phyloP scores from a whole-genome alignment of 2,329 filamentous ascomycete genomes.

The Neofusicoccum laricinum region DNA sequence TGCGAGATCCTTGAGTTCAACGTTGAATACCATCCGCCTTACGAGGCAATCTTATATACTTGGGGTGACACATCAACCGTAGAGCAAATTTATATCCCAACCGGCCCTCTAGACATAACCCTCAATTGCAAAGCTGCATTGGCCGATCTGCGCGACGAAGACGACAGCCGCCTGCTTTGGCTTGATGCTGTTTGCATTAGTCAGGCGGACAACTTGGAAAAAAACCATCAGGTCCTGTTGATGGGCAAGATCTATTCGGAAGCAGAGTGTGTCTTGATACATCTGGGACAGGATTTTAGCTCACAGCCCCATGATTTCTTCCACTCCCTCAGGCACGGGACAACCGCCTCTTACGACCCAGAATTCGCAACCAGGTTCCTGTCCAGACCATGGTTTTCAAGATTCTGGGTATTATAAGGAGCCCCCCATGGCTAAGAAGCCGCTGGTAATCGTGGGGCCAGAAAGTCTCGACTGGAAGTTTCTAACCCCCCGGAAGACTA shows the following conservation, averaged over 20 bases:
- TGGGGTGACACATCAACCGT: constrained; percentile 16
- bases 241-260: background rate
- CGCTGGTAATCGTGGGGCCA: background rate
- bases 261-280: constrained; percentile 19
- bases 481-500: background rate
- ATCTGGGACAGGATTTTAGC: background rate
- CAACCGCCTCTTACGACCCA: background rate
- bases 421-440: background rate
- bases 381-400: background rate
- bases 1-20: background rate
- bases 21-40: constrained; percentile 2
- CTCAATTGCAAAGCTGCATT: background rate
- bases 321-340: background rate
- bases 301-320: background rate
- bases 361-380: background rate
- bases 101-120: background rate
- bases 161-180: background rate
- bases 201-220: background rate
- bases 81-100: background rate
- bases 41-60: constrained; percentile 19
- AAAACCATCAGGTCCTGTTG: background rate
- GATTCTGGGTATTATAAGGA: background rate
- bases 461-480: background rate
- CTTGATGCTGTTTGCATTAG: constrained; percentile 12
- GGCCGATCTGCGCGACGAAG: background rate